Evolutionary conservation across 768 basidiomycete species (phyloP).

Genomic region (Roridomyces roridus): DNA sequence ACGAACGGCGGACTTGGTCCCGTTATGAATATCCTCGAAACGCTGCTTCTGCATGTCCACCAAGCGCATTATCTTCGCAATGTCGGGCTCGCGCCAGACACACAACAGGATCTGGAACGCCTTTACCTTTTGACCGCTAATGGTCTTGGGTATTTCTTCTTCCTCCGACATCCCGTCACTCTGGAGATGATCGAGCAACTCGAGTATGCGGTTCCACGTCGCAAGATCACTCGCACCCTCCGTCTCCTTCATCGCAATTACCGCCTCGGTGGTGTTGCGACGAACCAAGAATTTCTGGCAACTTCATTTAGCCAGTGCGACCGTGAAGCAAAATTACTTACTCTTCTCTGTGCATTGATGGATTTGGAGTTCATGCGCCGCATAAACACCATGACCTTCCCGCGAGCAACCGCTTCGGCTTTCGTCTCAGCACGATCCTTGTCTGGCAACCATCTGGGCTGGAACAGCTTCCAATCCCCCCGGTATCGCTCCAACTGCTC

Average conservation of each 20-base stretch:
- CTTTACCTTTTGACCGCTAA: background rate
- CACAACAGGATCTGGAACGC: constrained; percentile 11
- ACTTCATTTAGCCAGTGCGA: background rate
- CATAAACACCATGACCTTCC: background rate
- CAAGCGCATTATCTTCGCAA: constrained; percentile 9
- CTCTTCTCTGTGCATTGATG: background rate
- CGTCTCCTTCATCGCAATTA: constrained; percentile 13
- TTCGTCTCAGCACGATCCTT: background rate
- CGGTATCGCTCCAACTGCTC: constrained; percentile 5
- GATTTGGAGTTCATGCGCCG: background rate
- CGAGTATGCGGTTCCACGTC: constrained; percentile 11
- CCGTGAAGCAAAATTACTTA: background rate
- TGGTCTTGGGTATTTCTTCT: constrained; percentile 1
- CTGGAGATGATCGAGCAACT: constrained; percentile 8
- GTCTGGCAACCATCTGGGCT: background rate
- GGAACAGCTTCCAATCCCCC: constrained; percentile 1
- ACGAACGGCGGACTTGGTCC: background rate
- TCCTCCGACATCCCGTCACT: constrained; percentile 22
- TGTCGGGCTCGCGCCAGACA: constrained; percentile 8
- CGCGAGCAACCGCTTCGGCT: constrained; percentile 4
- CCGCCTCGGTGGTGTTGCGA: constrained; percentile 3
- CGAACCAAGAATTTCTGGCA: background rate
- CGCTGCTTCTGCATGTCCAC: constrained; percentile 9
- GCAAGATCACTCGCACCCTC: background rate
- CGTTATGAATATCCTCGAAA: background rate